Evolutionary conservation across 2,329 filamentous ascomycete genomes (phyloP).

Genomic region (Aspergillus sp.): DNA sequence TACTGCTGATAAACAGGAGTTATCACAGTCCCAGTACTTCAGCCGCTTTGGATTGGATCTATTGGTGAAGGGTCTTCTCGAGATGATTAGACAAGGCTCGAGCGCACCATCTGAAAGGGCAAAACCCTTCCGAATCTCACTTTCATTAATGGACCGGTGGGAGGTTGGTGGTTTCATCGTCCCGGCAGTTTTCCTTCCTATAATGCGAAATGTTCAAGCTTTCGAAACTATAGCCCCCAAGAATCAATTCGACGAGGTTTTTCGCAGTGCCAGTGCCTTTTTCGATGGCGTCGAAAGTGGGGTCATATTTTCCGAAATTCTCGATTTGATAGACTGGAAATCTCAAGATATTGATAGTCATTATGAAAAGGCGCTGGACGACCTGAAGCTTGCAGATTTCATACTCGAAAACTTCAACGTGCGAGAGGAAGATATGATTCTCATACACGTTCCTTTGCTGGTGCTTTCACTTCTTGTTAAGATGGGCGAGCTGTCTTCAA

Average conservation of each 20-base stretch:
- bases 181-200: slow-evolving; percentile 80
- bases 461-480: slow-evolving; percentile 58
- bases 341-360: slow-evolving; percentile 46
- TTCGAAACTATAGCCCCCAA: slow-evolving; percentile 68
- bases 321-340: slow-evolving; percentile 56
- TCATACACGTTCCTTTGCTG: slow-evolving; percentile 74
- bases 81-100: slow-evolving; percentile 63
- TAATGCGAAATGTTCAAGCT: slow-evolving; percentile 71
- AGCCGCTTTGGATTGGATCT: slow-evolving; percentile 70
- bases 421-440: slow-evolving; percentile 91
- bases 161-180: slow-evolving; percentile 90
- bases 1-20: slow-evolving; percentile 36
- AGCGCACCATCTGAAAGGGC: slow-evolving; percentile 63
- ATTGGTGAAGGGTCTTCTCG: slow-evolving; percentile 68
- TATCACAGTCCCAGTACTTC: slow-evolving; percentile 74
- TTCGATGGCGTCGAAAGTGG: slow-evolving; percentile 96
- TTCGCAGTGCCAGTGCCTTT: slow-evolving; percentile 90
- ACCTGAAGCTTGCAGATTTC: slow-evolving; percentile 72
- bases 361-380: slow-evolving; percentile 51
- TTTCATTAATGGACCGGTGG: slow-evolving; percentile 97
- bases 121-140: slow-evolving; percentile 81
- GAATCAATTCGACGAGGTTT: slow-evolving; percentile 74
- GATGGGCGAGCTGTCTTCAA: slow-evolving; percentile 33
- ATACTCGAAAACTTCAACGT: slow-evolving; percentile 86
- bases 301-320: slow-evolving; percentile 81